Percentiles rank a stretch among this genome's conserved stretches.
These are phyloP conservation scores for Phialocephala sp. DNA, from an alignment of 2,329 filamentous ascomycete genomes.

Conservation along the genomic window DNA sequence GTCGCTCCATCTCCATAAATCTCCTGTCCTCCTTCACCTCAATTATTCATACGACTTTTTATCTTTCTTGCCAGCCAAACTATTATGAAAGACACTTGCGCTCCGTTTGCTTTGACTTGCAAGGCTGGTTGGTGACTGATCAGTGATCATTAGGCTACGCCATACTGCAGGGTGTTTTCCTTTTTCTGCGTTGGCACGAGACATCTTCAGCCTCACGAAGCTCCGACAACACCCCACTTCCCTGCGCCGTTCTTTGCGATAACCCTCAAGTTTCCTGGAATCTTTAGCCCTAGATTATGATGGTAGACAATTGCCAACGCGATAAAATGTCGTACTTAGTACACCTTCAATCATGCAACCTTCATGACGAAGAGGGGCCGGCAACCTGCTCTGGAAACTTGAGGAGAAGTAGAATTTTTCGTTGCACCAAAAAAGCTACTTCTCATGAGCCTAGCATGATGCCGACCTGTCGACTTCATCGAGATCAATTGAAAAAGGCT, in stretches of 20 bases:
- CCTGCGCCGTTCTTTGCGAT: background rate
- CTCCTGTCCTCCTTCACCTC: background rate
- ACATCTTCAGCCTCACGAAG: background rate
- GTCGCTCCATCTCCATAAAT: background rate
- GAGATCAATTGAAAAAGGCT: conserved; percentile 18
- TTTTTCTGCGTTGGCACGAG: background rate
- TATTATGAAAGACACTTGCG: too few species aligned
- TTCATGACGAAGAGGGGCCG: conserved; percentile 15
- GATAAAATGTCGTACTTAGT: background rate
- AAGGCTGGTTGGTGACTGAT: too few species aligned
- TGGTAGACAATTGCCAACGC: background rate
- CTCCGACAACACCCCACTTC: background rate
- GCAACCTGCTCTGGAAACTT: conserved; percentile 19
- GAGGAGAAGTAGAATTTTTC: conserved; percentile 13
- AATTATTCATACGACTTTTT: too few species aligned
- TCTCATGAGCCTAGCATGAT: conserved; percentile 16
- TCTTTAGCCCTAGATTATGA: too few species aligned
- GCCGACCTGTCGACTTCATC: conserved; percentile 25
- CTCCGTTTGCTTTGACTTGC: too few species aligned
- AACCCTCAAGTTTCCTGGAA: too few species aligned
- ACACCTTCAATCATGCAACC: conserved; percentile 17
- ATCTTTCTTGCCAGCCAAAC: background rate
- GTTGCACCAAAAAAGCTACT: conserved; percentile 21
- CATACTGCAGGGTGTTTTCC: background rate
- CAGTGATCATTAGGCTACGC: too few species aligned